These are phyloP conservation scores for Trametes pubescens DNA, from an alignment of 1,284 basidiomycete species.

Conservation along the genomic window DNA sequence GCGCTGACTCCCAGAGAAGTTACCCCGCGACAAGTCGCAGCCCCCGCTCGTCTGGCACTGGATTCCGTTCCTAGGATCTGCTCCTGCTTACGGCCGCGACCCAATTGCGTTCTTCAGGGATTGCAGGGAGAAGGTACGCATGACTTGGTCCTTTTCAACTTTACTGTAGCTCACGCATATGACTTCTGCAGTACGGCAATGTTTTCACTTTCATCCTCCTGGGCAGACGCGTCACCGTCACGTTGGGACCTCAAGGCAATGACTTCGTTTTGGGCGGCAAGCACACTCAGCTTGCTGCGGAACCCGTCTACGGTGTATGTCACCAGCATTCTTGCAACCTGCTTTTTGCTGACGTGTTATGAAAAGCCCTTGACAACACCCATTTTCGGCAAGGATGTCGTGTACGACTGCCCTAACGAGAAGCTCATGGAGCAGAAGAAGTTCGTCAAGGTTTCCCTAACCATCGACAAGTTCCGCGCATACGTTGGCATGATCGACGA, in stretches of 20 bases:
- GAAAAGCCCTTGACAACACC: slow-evolving; percentile 86
- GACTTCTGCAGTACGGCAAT: slow-evolving; percentile 60
- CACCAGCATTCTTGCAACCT: background rate
- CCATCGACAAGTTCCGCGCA: slow-evolving; percentile 89
- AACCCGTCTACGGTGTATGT: slow-evolving; percentile 93
- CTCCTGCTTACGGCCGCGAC: slow-evolving; percentile 81
- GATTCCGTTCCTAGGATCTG: slow-evolving; percentile 81
- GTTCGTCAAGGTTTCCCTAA: slow-evolving; percentile 95
- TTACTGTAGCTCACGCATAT: background rate
- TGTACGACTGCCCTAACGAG: slow-evolving; percentile 97
- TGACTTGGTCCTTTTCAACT: background rate
- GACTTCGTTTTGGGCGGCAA: slow-evolving; percentile 97
- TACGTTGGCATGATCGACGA: slow-evolving; percentile 93
- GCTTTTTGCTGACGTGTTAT: background rate
- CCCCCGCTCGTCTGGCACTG: slow-evolving; percentile 86
- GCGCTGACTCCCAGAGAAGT: slow-evolving; percentile 28
- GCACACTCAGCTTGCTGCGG: slow-evolving; percentile 91
- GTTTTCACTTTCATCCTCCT: slow-evolving; percentile 96
- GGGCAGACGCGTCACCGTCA: slow-evolving; percentile 91
- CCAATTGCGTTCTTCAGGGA: slow-evolving; percentile 80
- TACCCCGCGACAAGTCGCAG: slow-evolving; percentile 61
- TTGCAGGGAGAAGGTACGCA: slow-evolving; percentile 83
- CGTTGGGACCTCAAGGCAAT: slow-evolving; percentile 92
- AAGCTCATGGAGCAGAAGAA: slow-evolving; percentile 99
- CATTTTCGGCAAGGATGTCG: slow-evolving; percentile 96